These are phyloP conservation scores for Diutina sp. DNA, from an alignment of 1,139 yeast species.

Conservation along the genomic window DNA sequence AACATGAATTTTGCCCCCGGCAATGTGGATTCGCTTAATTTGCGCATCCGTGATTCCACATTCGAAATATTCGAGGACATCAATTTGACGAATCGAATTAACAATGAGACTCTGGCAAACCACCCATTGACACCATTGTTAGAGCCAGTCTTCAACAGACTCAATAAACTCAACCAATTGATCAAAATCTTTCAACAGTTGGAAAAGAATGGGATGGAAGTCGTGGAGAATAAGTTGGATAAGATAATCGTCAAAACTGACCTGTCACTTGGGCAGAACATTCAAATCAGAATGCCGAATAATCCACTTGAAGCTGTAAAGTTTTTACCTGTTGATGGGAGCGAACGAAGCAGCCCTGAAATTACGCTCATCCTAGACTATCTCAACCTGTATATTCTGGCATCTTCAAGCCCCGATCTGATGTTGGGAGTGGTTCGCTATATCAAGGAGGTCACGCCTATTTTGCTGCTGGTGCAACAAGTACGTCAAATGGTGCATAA, in stretches of 20 bases:
- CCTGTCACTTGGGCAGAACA: conserved; percentile 5
- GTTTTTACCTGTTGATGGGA: neutral
- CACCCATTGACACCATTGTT: conserved; percentile 9
- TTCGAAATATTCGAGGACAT: neutral
- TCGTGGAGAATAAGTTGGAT: conserved; percentile 17
- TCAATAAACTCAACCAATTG: conserved; percentile 20
- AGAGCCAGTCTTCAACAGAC: conserved; percentile 15
- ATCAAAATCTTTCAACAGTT: conserved; percentile 24
- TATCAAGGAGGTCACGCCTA: conserved; percentile 18
- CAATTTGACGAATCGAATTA: neutral
- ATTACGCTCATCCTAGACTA: neutral
- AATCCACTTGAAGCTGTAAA: neutral
- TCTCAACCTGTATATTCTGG: conserved; percentile 1
- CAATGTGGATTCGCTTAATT: neutral
- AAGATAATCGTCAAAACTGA: conserved; percentile 19
- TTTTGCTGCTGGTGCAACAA: conserved; percentile 13
- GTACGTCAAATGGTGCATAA: conserved; percentile 8
- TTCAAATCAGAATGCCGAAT: neutral
- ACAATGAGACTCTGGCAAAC: neutral
- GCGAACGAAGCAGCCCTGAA: neutral
- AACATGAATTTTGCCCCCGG: neutral
- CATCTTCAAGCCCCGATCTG: conserved; percentile 2
- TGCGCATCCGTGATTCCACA: neutral
- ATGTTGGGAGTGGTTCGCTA: conserved; percentile 21
- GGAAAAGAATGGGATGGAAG: conserved; percentile 14